A percentile compares a stretch with the other conserved stretches of the same genome.
phyloP scores from a whole-genome alignment of 345 rosid genomes.

The Pseudoturritis turrita region DNA sequence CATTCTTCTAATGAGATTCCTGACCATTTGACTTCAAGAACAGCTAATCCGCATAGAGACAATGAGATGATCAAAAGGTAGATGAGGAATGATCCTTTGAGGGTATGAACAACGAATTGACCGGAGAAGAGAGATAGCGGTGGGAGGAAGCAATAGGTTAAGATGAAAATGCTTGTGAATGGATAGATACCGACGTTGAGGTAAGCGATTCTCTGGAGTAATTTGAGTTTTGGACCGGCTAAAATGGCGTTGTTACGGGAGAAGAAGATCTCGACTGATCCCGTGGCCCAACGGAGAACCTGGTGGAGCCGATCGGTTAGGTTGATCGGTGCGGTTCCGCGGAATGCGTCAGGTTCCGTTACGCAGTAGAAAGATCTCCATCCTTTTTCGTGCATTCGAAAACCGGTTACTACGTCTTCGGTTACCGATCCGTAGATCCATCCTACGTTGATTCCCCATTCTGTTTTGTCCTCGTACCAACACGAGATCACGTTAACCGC shows the following conservation, averaged over 20 bases:
- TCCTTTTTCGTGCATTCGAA: slow-evolving; percentile 77
- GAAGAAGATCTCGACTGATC: slow-evolving; percentile 87
- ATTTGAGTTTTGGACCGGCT: slow-evolving; percentile 49
- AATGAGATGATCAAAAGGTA: slow-evolving; percentile 59
- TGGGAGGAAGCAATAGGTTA: slow-evolving; percentile 86
- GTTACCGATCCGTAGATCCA: slow-evolving; percentile 91
- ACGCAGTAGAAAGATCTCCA: slow-evolving; percentile 80
- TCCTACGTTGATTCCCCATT: slow-evolving; percentile 70
- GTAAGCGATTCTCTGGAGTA: slow-evolving; percentile 75
- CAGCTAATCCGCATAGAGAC: slow-evolving; percentile 56
- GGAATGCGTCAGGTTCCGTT: slow-evolving; percentile 71
- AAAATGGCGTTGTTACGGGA: slow-evolving; percentile 71
- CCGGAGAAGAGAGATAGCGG: slow-evolving; percentile 66
- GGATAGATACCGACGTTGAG: slow-evolving; percentile 84
- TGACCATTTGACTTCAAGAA: slow-evolving; percentile 83
- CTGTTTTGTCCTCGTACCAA: slow-evolving; percentile 89
- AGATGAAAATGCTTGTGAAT: slow-evolving; percentile 72
- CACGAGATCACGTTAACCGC: slow-evolving; percentile 76
- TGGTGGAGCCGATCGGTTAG: slow-evolving; percentile 82
- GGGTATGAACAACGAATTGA: slow-evolving; percentile 58
- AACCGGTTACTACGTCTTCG: slow-evolving; percentile 82
- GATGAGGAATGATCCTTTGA: slow-evolving; percentile 46
- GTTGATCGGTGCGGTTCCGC: slow-evolving; percentile 71
- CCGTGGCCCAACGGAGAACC: slow-evolving; percentile 86
- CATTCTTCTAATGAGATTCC: slow-evolving; percentile 71